Conservation (phyloP, 306 rosid genomes). For the Argentina anserina region DNA sequence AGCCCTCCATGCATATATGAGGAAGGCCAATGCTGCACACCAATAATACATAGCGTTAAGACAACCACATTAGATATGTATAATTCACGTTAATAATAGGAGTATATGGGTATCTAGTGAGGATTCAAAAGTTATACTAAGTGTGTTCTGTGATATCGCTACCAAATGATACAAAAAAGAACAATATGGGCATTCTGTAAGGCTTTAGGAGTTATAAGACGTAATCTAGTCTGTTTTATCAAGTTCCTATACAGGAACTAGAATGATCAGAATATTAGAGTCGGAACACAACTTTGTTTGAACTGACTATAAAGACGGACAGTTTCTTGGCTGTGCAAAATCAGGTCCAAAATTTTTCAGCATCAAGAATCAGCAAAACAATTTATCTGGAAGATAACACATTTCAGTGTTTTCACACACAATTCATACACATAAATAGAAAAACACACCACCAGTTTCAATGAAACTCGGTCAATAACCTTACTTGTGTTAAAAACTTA, state of each 20-base stretch:
- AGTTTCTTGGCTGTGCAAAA: not conserved
- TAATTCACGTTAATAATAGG: no score
- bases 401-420: no score
- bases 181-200: no score
- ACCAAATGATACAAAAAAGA: no score
- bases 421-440: not conserved
- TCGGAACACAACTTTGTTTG: not conserved
- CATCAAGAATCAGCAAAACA: not conserved
- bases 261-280: not conserved
- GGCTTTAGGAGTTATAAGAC: not conserved
- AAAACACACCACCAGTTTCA: not conserved
- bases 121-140: not conserved
- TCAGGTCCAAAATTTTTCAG: not conserved
- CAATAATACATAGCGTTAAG: slow-evolving; percentile 13
- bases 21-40: slow-evolving; percentile 63
- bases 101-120: not conserved
- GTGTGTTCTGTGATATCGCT: not conserved
- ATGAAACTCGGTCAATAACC: not conserved
- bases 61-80: not conserved
- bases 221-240: not conserved
- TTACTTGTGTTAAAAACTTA: not conserved
- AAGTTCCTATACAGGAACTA: not conserved
- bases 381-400: not conserved
- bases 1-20: slow-evolving; percentile 90
- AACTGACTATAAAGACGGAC: not conserved